Percentiles rank a stretch among this genome's conserved stretches.
Conservation (phyloP, 352 stramenopile species). For the Halophytophthora polymorphica region DNA sequence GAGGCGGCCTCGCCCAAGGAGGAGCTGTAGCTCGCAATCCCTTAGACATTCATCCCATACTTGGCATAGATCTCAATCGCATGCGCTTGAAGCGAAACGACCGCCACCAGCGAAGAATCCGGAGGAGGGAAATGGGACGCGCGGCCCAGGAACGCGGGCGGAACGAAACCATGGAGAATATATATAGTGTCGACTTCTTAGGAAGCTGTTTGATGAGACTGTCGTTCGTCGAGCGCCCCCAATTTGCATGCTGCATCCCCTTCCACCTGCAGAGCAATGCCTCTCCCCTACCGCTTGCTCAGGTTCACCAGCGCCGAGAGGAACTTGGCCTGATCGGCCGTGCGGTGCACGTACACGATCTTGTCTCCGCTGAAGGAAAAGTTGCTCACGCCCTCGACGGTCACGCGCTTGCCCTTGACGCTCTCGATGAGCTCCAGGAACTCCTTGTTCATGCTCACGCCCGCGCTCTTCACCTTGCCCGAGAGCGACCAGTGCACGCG, state of each 20-base stretch:
- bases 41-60: neutral
- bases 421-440: conserved; percentile 84
- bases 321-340: conserved; percentile 87
- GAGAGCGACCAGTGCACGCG: conserved; percentile 83
- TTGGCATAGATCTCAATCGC: neutral
- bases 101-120: too few relatives aligned
- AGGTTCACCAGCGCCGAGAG: conserved; percentile 74
- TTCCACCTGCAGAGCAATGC: neutral
- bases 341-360: conserved; percentile 87
- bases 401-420: conserved; percentile 72
- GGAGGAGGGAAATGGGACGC: too few relatives aligned
- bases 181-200: too few relatives aligned
- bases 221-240: too few relatives aligned
- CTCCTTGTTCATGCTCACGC: conserved; percentile 87
- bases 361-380: conserved; percentile 87
- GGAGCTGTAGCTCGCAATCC: conserved; percentile 30
- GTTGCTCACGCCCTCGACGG: conserved; percentile 86
- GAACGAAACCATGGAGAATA: too few relatives aligned
- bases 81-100: too few relatives aligned
- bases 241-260: too few relatives aligned
- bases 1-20: conserved; percentile 37
- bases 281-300: conserved; percentile 53
- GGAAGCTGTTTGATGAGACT: too few relatives aligned
- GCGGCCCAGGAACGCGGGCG: too few relatives aligned
- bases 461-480: conserved; percentile 68